Percentiles rank a stretch among this genome's conserved stretches.
Conservation (phyloP, 2,329 filamentous ascomycete species). For the Fusarium anthophilum region DNA sequence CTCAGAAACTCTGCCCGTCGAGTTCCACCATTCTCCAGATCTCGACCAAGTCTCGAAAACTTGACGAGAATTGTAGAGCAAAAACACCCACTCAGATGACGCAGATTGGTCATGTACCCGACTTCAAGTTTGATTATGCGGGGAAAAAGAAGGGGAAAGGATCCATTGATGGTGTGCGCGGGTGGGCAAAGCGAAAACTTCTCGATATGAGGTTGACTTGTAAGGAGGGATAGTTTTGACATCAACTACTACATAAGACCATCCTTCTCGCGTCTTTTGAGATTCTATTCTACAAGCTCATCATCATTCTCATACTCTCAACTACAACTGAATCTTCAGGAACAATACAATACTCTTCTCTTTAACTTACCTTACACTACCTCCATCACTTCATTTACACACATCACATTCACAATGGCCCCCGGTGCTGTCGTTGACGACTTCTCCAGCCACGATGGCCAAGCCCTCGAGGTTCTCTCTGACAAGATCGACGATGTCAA, state of each 20-base stretch:
- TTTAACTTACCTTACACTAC: background rate
- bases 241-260: conserved; percentile 30
- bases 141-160: conserved; percentile 22
- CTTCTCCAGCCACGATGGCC: conserved; percentile 36
- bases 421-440: conserved; percentile 40
- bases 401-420: conserved; percentile 38
- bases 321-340: background rate
- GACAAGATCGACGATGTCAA: conserved; percentile 63
- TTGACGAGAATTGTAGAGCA: conserved; percentile 27
- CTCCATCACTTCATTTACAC: conserved; percentile 23
- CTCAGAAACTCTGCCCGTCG: conserved; percentile 36
- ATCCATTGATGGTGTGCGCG: conserved; percentile 8
- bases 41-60: conserved; percentile 33
- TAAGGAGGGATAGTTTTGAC: background rate
- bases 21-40: conserved; percentile 35
- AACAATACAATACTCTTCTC: background rate
- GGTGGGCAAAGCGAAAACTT: conserved; percentile 3
- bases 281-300: conserved; percentile 17
- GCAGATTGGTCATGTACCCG: conserved; percentile 36
- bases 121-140: conserved; percentile 23
- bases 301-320: conserved; percentile 9
- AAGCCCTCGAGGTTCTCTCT: conserved; percentile 59
- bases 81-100: conserved; percentile 32
- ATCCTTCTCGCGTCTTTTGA: background rate
- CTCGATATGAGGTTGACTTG: background rate